These are phyloP conservation scores for Malus fusca DNA, from an alignment of 306 rosid genomes.

Conservation along the genomic window DNA sequence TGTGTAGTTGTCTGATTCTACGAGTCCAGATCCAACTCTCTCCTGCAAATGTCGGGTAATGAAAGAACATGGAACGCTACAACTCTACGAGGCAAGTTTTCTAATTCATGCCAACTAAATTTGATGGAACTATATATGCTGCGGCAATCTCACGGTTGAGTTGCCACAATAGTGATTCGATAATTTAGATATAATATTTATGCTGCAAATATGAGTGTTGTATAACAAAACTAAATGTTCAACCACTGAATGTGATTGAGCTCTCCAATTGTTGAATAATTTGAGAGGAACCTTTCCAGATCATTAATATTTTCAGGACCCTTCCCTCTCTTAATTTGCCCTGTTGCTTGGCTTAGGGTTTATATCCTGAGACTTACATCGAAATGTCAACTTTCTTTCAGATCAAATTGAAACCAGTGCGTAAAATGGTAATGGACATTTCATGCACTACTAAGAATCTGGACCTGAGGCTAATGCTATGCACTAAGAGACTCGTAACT, in stretches of 20 bases:
- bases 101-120: not conserved
- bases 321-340: not conserved
- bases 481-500: slow-evolving; percentile 20
- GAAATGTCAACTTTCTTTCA: slow-evolving; percentile 1
- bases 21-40: slow-evolving; percentile 20
- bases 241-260: not conserved
- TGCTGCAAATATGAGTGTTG: not conserved
- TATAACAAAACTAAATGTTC: not conserved
- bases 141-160: not conserved
- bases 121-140: not conserved
- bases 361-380: not conserved
- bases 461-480: slow-evolving; percentile 45
- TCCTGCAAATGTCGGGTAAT: slow-evolving; percentile 31
- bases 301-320: not conserved
- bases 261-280: not conserved
- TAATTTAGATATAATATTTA: not conserved
- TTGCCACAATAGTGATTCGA: not conserved
- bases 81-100: slow-evolving; percentile 34
- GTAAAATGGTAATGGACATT: slow-evolving; percentile 35
- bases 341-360: not conserved
- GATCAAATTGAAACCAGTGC: slow-evolving; percentile 33
- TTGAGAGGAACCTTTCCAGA: not conserved
- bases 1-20: slow-evolving; percentile 26
- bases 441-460: slow-evolving; percentile 35
- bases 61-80: slow-evolving; percentile 26